phyloP scores from a whole-genome alignment of 2,329 filamentous ascomycete species.

The Ophiostoma tasmaniense region DNA sequence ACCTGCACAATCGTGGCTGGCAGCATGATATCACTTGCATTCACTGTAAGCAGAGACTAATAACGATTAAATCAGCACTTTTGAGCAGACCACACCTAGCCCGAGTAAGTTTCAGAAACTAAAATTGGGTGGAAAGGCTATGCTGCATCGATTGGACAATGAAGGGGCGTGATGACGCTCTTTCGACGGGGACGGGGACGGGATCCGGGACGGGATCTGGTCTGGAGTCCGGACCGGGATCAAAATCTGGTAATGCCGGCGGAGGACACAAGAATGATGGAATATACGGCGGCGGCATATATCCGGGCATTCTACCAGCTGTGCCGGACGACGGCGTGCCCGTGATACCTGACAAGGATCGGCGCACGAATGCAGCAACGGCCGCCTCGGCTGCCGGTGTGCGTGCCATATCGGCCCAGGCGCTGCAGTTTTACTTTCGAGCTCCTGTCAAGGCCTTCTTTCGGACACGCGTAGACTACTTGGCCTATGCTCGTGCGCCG shows the following conservation, averaged over 20 bases:
- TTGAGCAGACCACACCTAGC: background rate
- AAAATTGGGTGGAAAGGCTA: conserved; percentile 8
- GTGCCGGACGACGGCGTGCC: conserved; percentile 29
- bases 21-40: background rate
- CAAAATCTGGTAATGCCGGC: background rate
- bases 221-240: background rate
- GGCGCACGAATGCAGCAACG: conserved; percentile 48
- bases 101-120: background rate
- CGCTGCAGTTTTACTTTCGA: conserved; percentile 84
- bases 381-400: conserved; percentile 81
- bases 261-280: background rate
- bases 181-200: conserved; percentile 6
- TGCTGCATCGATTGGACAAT: conserved; percentile 18
- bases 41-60: background rate
- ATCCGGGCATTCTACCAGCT: conserved; percentile 37
- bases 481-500: conserved; percentile 48
- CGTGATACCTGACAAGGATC: conserved; percentile 37
- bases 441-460: conserved; percentile 91
- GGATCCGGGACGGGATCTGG: background rate
- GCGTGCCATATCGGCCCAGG: conserved; percentile 72
- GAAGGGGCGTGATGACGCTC: conserved; percentile 19
- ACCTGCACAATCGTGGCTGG: background rate
- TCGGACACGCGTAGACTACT: conserved; percentile 78
- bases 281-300: conserved; percentile 11
- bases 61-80: background rate